Evolutionary conservation across 805 yeast genomes (phyloP).

Genomic region (Ogataea haglerorum): DNA sequence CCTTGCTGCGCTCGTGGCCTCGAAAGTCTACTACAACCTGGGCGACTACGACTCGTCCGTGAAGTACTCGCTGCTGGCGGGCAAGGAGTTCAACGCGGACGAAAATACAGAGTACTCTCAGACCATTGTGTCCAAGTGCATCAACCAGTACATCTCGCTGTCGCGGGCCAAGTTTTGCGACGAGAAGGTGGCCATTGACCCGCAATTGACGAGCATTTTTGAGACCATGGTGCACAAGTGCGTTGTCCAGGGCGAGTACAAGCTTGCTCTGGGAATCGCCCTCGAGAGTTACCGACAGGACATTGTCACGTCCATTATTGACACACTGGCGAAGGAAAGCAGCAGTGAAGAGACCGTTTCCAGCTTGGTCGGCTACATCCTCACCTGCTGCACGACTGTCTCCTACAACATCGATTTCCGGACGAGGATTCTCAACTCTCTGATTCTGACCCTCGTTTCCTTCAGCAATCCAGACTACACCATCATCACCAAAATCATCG

Average conservation of each 20-base stretch:
- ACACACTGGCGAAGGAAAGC: conserved; percentile 30
- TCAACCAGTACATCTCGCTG: conserved; percentile 70
- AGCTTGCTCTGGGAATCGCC: conserved; percentile 85
- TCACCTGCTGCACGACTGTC: conserved; percentile 68
- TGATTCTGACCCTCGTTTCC: conserved; percentile 58
- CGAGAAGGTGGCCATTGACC: conserved; percentile 42
- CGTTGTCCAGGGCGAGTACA: conserved; percentile 63
- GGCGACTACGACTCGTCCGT: conserved; percentile 94
- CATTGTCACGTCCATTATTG: conserved; percentile 60
- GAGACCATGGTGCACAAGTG: conserved; percentile 87
- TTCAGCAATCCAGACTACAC: conserved; percentile 74
- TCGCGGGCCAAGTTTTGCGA: conserved; percentile 49
- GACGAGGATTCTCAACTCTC: conserved; percentile 54
- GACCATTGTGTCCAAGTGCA: conserved; percentile 91
- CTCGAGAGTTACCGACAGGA: conserved; percentile 86
- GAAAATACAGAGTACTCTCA: conserved; percentile 84
- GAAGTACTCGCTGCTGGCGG: conserved; percentile 83
- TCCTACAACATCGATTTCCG: conserved; percentile 66
- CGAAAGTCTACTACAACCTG: conserved; percentile 85
- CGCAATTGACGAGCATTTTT: conserved; percentile 64
- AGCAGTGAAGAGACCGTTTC: conserved; percentile 53
- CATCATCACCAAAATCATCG: conserved; percentile 78
- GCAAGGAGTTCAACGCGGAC: conserved; percentile 67
- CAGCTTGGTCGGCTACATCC: conserved; percentile 64
- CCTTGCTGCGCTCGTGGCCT: conserved; percentile 87